Base-by-base conservation (phyloP, 768 basidiomycete species). In the Lentinula guzmanii region DNA sequence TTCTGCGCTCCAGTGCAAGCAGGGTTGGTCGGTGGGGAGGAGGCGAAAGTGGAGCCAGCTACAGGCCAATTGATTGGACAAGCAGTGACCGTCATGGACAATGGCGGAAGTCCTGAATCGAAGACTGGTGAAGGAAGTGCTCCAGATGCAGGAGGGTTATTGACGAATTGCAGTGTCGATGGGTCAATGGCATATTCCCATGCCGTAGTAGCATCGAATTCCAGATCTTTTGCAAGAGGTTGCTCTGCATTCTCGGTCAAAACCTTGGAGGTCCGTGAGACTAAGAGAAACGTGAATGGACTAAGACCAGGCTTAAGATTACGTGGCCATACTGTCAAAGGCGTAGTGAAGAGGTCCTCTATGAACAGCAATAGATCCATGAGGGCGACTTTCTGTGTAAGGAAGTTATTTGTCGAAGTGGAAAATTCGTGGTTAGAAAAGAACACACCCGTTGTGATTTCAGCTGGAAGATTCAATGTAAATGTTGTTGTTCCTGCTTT, bases 171-270 rank as follows among this genome's bases (percentile, higher is more conserved):
- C 33, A 79, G 64, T 4, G 77, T 77, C 2, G 72, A 65, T 0
- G 80, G 80, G 66, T 85, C 82, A 62, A 84, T 82, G 15, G 83
- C 82, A 65, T 79, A 82, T 65, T 82, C 78, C 83, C 82, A 84
- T 8, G 72, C 64, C 2, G 67, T 72, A 3, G 77, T 77, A 6
- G 82, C 76, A 58, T 81, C 79, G 63, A 80, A 82, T 66, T 84
- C 69, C 35, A 82, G 72, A 62, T 85, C 83, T 16, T 75, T 74
- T 0, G 82, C 82, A 28, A 76, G 69, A 8, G 76, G 74, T 65
- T 82, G 73, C 58, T 77, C 70, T 5, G 76, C 68, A 65, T 82
- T 80, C 52, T 67, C 71, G 1, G 72, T 65, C 24, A 84, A 73
- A 41, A 80, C 76, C 37, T 66, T 73, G 57, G 66, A 65, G 33